A percentile compares a stretch with the other conserved stretches of the same genome.
Evolutionary conservation across 1,284 basidiomycete species (phyloP).

Genomic region (Lignosus rhinocerotis): DNA sequence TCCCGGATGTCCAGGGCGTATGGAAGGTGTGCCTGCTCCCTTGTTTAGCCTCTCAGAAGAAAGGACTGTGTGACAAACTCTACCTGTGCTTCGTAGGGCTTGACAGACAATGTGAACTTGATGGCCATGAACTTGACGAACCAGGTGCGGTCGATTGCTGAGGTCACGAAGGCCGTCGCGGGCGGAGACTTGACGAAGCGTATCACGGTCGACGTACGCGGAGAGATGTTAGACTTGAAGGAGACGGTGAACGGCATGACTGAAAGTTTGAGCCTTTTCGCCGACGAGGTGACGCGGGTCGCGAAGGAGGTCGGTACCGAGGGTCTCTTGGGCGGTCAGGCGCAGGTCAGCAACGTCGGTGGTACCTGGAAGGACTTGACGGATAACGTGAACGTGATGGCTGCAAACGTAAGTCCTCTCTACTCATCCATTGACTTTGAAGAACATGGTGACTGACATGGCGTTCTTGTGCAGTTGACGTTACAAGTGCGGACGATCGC

Average conservation of each 20-base stretch:
- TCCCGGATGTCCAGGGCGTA: constrained; percentile 87
- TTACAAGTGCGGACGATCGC: constrained; percentile 95
- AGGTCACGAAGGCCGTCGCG: constrained; percentile 89
- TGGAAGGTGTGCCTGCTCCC: constrained; percentile 67
- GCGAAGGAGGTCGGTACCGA: constrained; percentile 92
- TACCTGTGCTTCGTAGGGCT: constrained; percentile 42
- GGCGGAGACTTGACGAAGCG: constrained; percentile 88
- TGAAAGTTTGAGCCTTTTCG: constrained; percentile 83
- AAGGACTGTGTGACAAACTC: not conserved
- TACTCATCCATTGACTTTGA: not conserved
- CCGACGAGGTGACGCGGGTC: constrained; percentile 86
- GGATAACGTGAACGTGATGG: constrained; percentile 92
- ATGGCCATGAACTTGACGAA: constrained; percentile 94
- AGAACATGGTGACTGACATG: not conserved
- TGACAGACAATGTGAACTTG: constrained; percentile 81
- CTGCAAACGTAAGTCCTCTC: constrained; percentile 63
- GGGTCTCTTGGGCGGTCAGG: constrained; percentile 86
- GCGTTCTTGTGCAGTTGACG: constrained; percentile 61
- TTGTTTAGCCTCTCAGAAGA: not conserved
- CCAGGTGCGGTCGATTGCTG: constrained; percentile 87
- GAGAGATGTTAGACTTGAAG: constrained; percentile 88
- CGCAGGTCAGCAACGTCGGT: constrained; percentile 86
- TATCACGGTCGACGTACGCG: constrained; percentile 86
- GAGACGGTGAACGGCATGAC: constrained; percentile 94
- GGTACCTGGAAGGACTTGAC: constrained; percentile 98